phyloP scores from a whole-genome alignment of 495 filamentous ascomycete species.

The Penicillium flavigenum region DNA sequence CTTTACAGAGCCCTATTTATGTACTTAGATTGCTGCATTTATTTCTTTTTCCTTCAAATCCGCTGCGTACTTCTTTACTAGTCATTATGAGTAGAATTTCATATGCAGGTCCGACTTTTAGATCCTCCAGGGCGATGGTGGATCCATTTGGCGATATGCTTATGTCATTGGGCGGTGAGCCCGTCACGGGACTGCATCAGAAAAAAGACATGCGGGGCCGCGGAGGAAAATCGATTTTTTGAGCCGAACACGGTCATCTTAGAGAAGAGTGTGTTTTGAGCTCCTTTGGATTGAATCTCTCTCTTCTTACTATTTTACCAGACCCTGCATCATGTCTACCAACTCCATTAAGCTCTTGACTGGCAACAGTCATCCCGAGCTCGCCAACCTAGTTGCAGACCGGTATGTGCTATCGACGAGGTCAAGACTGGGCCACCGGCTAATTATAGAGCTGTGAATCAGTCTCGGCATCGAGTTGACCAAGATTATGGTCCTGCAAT shows the following conservation, averaged over 20 bases:
- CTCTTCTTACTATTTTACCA: conserved; percentile 7
- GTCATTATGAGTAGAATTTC: neutral
- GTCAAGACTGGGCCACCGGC: conserved; percentile 1
- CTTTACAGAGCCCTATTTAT: conserved; percentile 12
- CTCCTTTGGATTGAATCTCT: neutral
- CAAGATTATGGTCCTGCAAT: conserved; percentile 90
- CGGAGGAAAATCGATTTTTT: conserved; percentile 15
- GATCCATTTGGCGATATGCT: neutral
- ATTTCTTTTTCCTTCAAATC: conserved; percentile 14
- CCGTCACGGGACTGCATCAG: conserved; percentile 9
- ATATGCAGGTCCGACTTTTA: neutral
- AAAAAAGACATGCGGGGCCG: conserved; percentile 17
- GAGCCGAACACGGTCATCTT: conserved; percentile 13
- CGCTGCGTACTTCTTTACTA: neutral
- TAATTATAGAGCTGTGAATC: conserved; percentile 11
- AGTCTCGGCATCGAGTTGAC: conserved; percentile 92
- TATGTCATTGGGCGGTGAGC: conserved; percentile 27
- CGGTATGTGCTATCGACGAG: conserved; percentile 55
- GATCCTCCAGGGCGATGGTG: neutral
- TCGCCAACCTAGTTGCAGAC: conserved; percentile 87
- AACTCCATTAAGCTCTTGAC: conserved; percentile 97
- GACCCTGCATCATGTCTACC: conserved; percentile 55
- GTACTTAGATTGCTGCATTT: conserved; percentile 33
- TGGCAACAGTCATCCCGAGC: conserved; percentile 90
- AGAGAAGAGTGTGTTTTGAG: conserved; percentile 7